phyloP scores from a whole-genome alignment of 2,329 filamentous ascomycete species.

The Incumbomyces lentus region DNA sequence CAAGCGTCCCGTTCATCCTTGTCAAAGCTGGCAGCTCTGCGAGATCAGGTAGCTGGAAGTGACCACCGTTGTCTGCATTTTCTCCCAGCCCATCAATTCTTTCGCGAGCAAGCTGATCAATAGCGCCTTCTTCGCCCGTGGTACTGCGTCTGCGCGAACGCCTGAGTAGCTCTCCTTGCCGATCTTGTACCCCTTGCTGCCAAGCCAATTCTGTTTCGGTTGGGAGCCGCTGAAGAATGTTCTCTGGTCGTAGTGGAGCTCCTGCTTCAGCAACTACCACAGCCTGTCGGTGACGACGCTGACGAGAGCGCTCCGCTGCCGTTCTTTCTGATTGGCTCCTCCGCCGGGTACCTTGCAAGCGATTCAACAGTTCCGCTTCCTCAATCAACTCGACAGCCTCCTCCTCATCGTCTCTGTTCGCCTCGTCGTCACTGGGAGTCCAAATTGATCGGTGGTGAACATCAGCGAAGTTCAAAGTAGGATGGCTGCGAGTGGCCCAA shows the following conservation, averaged over 20 bases:
- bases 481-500: neutral
- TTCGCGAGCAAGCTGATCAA: slow-evolving; percentile 2
- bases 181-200: slow-evolving; percentile 3
- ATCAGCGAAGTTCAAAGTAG: neutral
- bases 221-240: slow-evolving; percentile 59
- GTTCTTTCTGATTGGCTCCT: slow-evolving; percentile 8
- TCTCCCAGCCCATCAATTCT: slow-evolving; percentile 2
- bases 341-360: slow-evolving; percentile 9
- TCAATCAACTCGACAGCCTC: slow-evolving; percentile 3
- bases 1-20: neutral
- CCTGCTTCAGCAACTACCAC: slow-evolving; percentile 88
- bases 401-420: neutral
- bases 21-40: neutral
- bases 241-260: slow-evolving; percentile 58
- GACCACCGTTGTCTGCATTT: neutral
- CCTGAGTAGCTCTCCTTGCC: slow-evolving; percentile 1
- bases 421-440: slow-evolving; percentile 20
- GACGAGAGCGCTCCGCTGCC: slow-evolving; percentile 54
- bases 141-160: neutral
- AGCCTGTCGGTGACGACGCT: slow-evolving; percentile 70
- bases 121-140: neutral
- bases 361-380: neutral
- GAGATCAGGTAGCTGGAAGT: neutral
- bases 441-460: neutral
- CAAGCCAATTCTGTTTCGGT: slow-evolving; percentile 1